Conservation (phyloP, 371 early-diverging fungal species). For the Actinomucor elegans region DNA sequence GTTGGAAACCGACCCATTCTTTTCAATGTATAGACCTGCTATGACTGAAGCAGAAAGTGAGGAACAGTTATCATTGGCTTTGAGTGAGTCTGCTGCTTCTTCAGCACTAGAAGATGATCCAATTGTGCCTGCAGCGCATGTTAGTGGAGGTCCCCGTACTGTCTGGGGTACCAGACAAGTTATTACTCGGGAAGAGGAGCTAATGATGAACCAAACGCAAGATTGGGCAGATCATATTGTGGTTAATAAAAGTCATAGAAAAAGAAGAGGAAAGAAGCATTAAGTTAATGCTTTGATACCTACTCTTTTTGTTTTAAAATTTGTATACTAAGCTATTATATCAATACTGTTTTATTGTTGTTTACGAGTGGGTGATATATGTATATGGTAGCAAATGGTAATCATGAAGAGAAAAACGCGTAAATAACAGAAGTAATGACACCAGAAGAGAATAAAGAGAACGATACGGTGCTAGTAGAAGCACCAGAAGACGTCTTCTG, state of each 20-base stretch:
- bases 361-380: too few species aligned
- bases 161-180: constrained; percentile 63
- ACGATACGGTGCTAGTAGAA: background rate
- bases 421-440: background rate
- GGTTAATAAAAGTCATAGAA: constrained; percentile 32
- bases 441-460: background rate
- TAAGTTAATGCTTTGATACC: background rate
- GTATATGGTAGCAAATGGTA: background rate
- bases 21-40: constrained; percentile 37
- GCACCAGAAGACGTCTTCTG: background rate
- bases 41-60: constrained; percentile 30
- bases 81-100: constrained; percentile 25
- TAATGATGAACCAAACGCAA: background rate
- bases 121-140: background rate
- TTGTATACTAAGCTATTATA: background rate
- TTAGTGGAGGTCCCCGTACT: constrained; percentile 30
- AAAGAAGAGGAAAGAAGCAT: constrained; percentile 26
- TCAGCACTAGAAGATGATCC: constrained; percentile 24
- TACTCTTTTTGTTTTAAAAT: background rate
- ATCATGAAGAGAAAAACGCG: background rate
- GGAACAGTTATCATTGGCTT: constrained; percentile 27
- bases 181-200: constrained; percentile 18
- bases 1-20: constrained; percentile 58
- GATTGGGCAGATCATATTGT: constrained; percentile 48
- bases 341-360: too few species aligned